Evolutionary conservation across 2,329 filamentous ascomycete genomes (phyloP).

Genomic region (Monilinia polystroma): DNA sequence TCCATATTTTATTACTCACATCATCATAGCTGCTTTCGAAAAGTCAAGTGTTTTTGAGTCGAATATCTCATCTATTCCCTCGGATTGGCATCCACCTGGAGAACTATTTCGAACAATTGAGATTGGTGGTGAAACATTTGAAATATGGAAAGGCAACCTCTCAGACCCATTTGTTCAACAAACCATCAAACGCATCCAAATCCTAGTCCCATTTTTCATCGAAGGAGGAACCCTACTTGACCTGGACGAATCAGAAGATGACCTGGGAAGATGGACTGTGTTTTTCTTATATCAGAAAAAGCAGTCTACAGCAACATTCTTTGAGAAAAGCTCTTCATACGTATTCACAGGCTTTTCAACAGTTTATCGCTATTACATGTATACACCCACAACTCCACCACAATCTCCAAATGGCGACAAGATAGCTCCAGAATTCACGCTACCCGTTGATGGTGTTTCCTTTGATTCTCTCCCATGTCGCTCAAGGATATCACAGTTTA

Average conservation of each 20-base stretch:
- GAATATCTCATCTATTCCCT: conserved; percentile 48
- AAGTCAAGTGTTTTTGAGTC: conserved; percentile 61
- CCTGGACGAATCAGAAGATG: conserved; percentile 67
- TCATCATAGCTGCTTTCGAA: conserved; percentile 61
- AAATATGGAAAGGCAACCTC: conserved; percentile 81
- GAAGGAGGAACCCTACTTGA: conserved; percentile 82
- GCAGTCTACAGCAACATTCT: conserved; percentile 38
- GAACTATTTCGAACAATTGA: conserved; percentile 64
- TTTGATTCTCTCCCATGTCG: conserved; percentile 68
- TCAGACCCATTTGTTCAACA: conserved; percentile 66
- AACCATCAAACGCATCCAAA: conserved; percentile 77
- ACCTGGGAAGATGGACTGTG: conserved; percentile 81
- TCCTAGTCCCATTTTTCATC: conserved; percentile 83
- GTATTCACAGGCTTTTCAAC: conserved; percentile 87
- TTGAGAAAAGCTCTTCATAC: conserved; percentile 57
- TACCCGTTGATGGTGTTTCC: conserved; percentile 39
- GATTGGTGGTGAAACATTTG: conserved; percentile 63
- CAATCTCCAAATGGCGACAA: conserved; percentile 41
- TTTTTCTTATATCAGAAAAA: conserved; percentile 79
- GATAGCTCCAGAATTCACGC: conserved; percentile 46
- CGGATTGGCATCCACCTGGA: conserved; percentile 70
- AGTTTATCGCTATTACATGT: conserved; percentile 80
- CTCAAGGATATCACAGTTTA: conserved; percentile 86
- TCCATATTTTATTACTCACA: background rate
- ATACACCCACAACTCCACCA: conserved; percentile 50